Percentiles rank a stretch among this genome's conserved stretches.
These are phyloP conservation scores for Zygosaccharomyces pseudorouxii DNA, from an alignment of 805 yeast genomes.

Conservation along the genomic window DNA sequence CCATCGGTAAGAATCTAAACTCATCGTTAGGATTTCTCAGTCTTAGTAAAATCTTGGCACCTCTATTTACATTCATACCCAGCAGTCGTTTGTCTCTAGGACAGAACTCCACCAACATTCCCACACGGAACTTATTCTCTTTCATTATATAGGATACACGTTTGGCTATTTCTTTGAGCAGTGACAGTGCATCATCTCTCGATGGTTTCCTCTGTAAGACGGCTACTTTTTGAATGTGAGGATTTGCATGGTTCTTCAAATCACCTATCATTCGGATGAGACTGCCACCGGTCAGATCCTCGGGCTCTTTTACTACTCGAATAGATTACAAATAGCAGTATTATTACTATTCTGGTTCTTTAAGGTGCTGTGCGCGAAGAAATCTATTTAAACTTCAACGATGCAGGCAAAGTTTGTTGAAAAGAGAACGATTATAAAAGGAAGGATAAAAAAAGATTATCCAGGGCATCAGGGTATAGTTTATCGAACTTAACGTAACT, in stretches of 20 bases:
- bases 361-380: neutral
- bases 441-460: too few species aligned
- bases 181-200: conserved; percentile 48
- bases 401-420: too few species aligned
- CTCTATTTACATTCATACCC: conserved; percentile 80
- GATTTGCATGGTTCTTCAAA: conserved; percentile 11
- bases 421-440: too few species aligned
- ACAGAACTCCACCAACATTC: conserved; percentile 69
- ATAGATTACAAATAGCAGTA: neutral
- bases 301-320: neutral
- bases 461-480: too few species aligned
- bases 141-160: conserved; percentile 77
- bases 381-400: neutral
- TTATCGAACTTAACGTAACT: neutral
- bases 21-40: conserved; percentile 56
- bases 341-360: neutral
- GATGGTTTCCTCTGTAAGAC: conserved; percentile 47
- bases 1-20: conserved; percentile 52
- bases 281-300: neutral
- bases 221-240: conserved; percentile 35
- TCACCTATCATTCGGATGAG: neutral
- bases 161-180: conserved; percentile 64
- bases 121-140: conserved; percentile 59
- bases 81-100: conserved; percentile 63
- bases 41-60: conserved; percentile 66